Conservation (phyloP, 306 rosid genomes). For the Phaseolus lunatus region DNA sequence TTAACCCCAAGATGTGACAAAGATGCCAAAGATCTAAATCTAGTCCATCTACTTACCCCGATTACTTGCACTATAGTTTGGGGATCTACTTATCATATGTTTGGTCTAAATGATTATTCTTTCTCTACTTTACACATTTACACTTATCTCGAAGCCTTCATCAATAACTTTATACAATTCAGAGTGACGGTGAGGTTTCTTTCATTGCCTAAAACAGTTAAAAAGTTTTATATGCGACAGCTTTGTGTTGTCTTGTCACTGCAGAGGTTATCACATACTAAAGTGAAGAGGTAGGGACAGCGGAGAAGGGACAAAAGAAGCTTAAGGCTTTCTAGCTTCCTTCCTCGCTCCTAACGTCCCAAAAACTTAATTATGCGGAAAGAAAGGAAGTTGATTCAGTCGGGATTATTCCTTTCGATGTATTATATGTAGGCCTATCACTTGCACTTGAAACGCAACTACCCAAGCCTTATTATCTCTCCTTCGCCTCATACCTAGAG, state of each 20-base stretch:
- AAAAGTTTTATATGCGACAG: neutral
- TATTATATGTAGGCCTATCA: constrained; percentile 43
- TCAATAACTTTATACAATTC: too few species aligned
- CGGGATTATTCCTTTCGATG: constrained; percentile 52
- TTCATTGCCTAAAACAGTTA: neutral
- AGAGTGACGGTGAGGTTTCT: neutral
- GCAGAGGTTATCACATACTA: neutral
- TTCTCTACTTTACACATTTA: too few species aligned
- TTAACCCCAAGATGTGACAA: too few species aligned
- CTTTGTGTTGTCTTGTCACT: neutral
- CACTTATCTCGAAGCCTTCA: too few species aligned
- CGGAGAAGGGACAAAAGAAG: constrained; percentile 30
- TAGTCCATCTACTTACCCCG: neutral
- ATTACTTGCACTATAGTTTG: neutral
- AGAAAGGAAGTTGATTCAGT: constrained; percentile 66
- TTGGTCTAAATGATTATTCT: neutral
- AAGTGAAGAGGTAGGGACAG: constrained; percentile 41
- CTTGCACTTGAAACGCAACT: constrained; percentile 33
- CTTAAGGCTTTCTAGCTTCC: constrained; percentile 42
- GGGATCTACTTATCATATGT: neutral
- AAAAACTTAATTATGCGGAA: constrained; percentile 43
- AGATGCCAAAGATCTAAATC: constrained; percentile 9
- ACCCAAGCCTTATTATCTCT: constrained; percentile 23
- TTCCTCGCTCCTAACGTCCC: constrained; percentile 29
- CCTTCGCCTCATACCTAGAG: constrained; percentile 29